Percentiles rank a stretch among this genome's conserved stretches.
Conservation (phyloP, 2,329 filamentous ascomycete species). For the Cercospora beticola region DNA sequence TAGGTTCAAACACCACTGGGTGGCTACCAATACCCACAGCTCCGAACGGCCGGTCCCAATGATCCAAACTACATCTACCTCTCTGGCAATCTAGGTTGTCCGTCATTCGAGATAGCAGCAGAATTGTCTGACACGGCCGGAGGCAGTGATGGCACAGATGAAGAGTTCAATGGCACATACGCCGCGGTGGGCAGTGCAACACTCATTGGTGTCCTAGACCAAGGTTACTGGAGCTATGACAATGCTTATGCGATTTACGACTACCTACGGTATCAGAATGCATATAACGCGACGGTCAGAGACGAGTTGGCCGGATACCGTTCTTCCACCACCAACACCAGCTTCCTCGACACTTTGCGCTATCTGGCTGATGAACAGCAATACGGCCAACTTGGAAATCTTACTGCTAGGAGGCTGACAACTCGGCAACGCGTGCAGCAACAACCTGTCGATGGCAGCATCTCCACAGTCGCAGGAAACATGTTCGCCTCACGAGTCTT, state of each 20-base stretch:
- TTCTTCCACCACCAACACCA: slow-evolving; percentile 25
- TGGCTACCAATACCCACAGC: slow-evolving; percentile 59
- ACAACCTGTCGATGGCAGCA: slow-evolving; percentile 32
- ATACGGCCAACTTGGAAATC: slow-evolving; percentile 48
- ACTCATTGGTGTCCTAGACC: slow-evolving; percentile 45
- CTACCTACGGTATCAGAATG: slow-evolving; percentile 55
- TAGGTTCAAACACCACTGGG: slow-evolving; percentile 49
- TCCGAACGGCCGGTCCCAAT: slow-evolving; percentile 45
- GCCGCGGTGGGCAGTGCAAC: slow-evolving; percentile 44
- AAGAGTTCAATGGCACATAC: slow-evolving; percentile 51
- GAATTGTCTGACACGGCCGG: slow-evolving; percentile 45
- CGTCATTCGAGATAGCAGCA: slow-evolving; percentile 36
- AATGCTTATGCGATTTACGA: slow-evolving; percentile 58
- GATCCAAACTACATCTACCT: slow-evolving; percentile 56
- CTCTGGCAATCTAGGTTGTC: slow-evolving; percentile 42
- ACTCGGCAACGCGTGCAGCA: slow-evolving; percentile 4
- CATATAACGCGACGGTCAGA: slow-evolving; percentile 51
- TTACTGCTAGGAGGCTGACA: slow-evolving; percentile 36
- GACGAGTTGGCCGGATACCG: slow-evolving; percentile 35
- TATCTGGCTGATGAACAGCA: slow-evolving; percentile 51
- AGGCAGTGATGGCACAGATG: slow-evolving; percentile 19
- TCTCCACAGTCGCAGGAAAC: slow-evolving; percentile 42
- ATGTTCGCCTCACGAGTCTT: slow-evolving; percentile 39
- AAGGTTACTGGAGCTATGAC: slow-evolving; percentile 47
- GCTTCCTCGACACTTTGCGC: slow-evolving; percentile 36